Percentiles rank a stretch among this genome's conserved stretches.
phyloP scores from a whole-genome alignment of 148 eudicot species.

The Rhododendron ovatum region DNA sequence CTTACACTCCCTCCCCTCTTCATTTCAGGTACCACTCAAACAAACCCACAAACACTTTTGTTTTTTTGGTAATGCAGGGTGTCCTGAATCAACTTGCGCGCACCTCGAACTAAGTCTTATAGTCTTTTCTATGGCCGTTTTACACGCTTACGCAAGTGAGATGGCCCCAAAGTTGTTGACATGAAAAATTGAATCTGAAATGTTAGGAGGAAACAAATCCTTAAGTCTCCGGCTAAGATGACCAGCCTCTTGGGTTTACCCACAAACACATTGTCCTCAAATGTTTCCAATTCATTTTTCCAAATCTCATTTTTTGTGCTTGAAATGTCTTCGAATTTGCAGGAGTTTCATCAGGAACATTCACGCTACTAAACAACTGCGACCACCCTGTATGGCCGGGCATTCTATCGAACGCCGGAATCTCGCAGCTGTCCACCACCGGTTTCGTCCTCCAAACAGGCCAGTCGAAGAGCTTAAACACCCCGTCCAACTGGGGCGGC shows the following conservation, averaged over 20 bases:
- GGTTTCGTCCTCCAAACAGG: constrained; percentile 61
- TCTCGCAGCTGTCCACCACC: constrained; percentile 46
- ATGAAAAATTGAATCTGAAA: too few relatives aligned
- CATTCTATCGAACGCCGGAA: constrained; percentile 67
- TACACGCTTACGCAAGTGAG: too few relatives aligned
- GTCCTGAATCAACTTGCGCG: accelerated
- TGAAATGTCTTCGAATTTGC: not conserved
- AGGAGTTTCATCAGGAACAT: constrained; percentile 39
- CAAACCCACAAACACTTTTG: not conserved
- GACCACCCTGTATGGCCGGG: constrained; percentile 74
- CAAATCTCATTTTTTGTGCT: not conserved
- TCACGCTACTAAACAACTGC: constrained; percentile 62
- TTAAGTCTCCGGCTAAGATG: too few relatives aligned
- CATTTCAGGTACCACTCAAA: constrained; percentile 17
- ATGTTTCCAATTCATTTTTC: not conserved
- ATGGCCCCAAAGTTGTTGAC: too few relatives aligned
- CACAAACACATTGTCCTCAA: not conserved
- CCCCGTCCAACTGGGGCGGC: constrained; percentile 63
- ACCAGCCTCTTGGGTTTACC: too few relatives aligned
- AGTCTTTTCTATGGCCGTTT: too few relatives aligned
- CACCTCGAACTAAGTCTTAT: accelerated
- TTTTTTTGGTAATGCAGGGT: too few relatives aligned
- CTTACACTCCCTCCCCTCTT: constrained; percentile 10
- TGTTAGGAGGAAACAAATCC: too few relatives aligned
- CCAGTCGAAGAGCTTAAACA: constrained; percentile 33